Percentiles rank a stretch among this genome's conserved stretches.
Conservation (phyloP, 2,329 filamentous ascomycete species). For the Pleochaeta shiraiana region DNA sequence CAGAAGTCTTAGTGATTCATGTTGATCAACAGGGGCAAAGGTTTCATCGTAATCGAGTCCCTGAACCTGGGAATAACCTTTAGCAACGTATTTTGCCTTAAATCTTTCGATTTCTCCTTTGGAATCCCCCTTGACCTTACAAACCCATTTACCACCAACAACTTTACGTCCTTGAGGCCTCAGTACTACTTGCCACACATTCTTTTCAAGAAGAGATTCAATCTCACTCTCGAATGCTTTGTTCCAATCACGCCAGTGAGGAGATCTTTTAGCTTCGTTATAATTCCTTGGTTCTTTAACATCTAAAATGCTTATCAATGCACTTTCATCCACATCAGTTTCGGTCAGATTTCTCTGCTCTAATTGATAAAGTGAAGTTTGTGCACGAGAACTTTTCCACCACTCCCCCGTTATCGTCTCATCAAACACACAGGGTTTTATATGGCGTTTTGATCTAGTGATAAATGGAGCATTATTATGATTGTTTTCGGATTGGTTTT, state of each 20-base stretch:
- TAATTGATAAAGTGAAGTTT: background rate
- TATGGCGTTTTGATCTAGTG: constrained; percentile 15
- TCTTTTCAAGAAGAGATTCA: background rate
- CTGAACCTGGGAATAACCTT: background rate
- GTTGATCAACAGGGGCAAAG: background rate
- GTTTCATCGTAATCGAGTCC: constrained; percentile 3
- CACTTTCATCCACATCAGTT: background rate
- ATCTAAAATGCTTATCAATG: background rate
- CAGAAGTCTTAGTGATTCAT: background rate
- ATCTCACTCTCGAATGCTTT: constrained; percentile 2
- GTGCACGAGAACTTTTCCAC: constrained; percentile 24
- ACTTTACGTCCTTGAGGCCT: background rate
- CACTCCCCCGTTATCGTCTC: constrained; percentile 70
- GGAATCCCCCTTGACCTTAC: background rate
- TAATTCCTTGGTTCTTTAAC: background rate
- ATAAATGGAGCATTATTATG: background rate
- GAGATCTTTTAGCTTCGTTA: background rate
- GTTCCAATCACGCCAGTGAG: background rate
- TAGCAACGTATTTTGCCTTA: background rate
- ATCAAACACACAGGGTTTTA: constrained; percentile 50
- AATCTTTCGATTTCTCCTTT: background rate
- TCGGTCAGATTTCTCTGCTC: background rate
- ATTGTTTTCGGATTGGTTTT: background rate
- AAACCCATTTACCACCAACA: background rate
- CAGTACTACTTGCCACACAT: background rate